Conservation (phyloP, 1,139 yeast species). For the Blastobotrys ciferrii region DNA sequence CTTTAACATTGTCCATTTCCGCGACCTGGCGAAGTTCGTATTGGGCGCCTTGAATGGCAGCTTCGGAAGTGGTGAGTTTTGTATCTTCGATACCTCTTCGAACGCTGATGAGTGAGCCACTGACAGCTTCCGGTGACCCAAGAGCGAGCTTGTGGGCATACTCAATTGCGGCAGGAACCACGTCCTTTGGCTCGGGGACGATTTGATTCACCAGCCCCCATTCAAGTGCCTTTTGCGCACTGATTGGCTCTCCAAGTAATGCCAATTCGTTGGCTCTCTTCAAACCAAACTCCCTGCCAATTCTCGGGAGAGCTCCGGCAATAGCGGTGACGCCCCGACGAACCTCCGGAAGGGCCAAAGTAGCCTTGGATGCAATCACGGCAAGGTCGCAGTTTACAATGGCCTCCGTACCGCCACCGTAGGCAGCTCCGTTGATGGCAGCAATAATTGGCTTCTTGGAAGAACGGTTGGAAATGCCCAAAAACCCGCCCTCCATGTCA, state of each 20-base stretch:
- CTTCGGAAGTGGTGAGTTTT: conserved; percentile 23
- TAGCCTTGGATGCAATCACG: conserved; percentile 31
- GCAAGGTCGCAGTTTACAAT: conserved; percentile 36
- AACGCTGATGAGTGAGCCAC: conserved; percentile 30
- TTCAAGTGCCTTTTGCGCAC: conserved; percentile 28
- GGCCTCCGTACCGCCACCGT: conserved; percentile 37
- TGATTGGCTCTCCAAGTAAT: conserved; percentile 33
- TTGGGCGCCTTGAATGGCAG: conserved; percentile 23
- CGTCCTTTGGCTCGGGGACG: conserved; percentile 26
- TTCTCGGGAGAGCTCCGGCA: conserved; percentile 37
- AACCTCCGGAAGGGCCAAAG: conserved; percentile 34
- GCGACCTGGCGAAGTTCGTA: conserved; percentile 22
- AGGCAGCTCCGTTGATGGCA: conserved; percentile 35
- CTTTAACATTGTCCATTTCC: conserved; percentile 25
- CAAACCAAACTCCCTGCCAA: conserved; percentile 29
- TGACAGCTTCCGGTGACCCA: conserved; percentile 34
- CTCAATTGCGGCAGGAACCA: conserved; percentile 31
- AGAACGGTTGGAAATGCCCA: conserved; percentile 34
- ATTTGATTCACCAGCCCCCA: conserved; percentile 36
- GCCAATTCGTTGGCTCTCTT: conserved; percentile 35
- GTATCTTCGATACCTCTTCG: conserved; percentile 31
- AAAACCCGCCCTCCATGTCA: conserved; percentile 28
- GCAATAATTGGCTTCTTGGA: conserved; percentile 34
- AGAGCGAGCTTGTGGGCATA: conserved; percentile 28
- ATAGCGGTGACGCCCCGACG: conserved; percentile 35